Conservation (phyloP, 805 yeast genomes). For the Kregervanrija fluxuum region DNA sequence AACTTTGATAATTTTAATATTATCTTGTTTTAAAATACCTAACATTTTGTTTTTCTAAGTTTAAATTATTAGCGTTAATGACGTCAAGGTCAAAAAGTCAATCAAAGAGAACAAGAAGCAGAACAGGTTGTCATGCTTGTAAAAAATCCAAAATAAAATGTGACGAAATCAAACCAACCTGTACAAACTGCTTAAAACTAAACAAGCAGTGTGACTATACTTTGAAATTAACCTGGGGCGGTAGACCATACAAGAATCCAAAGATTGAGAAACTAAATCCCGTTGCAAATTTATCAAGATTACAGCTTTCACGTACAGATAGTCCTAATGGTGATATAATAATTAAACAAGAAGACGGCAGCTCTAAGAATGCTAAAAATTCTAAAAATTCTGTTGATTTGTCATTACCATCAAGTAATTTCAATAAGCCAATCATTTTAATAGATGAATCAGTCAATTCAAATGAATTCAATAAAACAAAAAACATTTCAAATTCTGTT, state of each 20-base stretch:
- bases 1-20: too few relatives aligned
- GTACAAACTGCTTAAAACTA: conserved; percentile 47
- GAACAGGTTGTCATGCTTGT: conserved; percentile 58
- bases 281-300: conserved; percentile 18
- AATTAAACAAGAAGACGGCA: too few relatives aligned
- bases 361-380: too few relatives aligned
- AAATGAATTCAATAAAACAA: too few relatives aligned
- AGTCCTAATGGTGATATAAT: too few relatives aligned
- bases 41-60: too few relatives aligned
- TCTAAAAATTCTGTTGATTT: neutral
- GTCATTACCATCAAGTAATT: neutral
- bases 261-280: conserved; percentile 29
- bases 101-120: conserved; percentile 34
- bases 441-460: too few relatives aligned
- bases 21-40: too few relatives aligned
- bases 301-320: conserved; percentile 2
- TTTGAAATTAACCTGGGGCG: conserved; percentile 65
- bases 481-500: too few relatives aligned
- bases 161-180: conserved; percentile 58
- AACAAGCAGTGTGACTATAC: conserved; percentile 53
- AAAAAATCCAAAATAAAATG: conserved; percentile 61
- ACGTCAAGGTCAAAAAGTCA: neutral
- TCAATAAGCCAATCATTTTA: too few relatives aligned
- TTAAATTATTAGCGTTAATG: too few relatives aligned
- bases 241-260: conserved; percentile 50